Percentiles rank a stretch among this genome's conserved stretches.
These are phyloP conservation scores for Tulasnella calospora DNA, from an alignment of 768 basidiomycete genomes.

Conservation along the genomic window DNA sequence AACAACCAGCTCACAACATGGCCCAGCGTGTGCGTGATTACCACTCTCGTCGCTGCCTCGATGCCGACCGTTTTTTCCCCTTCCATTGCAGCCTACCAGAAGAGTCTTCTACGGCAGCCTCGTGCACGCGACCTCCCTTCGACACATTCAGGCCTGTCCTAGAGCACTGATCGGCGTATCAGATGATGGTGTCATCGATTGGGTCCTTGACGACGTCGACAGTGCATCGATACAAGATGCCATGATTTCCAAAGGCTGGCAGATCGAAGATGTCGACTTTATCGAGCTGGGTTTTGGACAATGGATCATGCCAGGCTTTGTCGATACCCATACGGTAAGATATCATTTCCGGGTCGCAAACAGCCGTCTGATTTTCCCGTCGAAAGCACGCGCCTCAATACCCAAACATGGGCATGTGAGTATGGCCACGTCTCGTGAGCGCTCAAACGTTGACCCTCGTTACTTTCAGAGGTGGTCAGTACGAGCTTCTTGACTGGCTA, in stretches of 20 bases:
- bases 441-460: not conserved
- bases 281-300: constrained; percentile 44
- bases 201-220: constrained; percentile 60
- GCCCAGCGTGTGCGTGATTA: not conserved
- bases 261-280: constrained; percentile 37
- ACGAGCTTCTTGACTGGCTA: constrained; percentile 88
- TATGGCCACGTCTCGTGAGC: constrained; percentile 36
- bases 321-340: constrained; percentile 87
- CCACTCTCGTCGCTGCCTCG: not conserved
- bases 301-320: constrained; percentile 81
- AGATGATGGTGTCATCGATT: constrained; percentile 55
- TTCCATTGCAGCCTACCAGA: not conserved
- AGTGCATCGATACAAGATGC: constrained; percentile 44
- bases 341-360: not conserved
- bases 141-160: constrained; percentile 39
- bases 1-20: not conserved
- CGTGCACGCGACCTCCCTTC: constrained; percentile 21
- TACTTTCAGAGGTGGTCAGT: constrained; percentile 63
- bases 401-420: constrained; percentile 56
- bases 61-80: not conserved
- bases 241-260: constrained; percentile 49
- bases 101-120: constrained; percentile 18
- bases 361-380: not conserved
- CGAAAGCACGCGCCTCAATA: constrained; percentile 73
- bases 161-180: constrained; percentile 53